A percentile compares a stretch with the other conserved stretches of the same genome.
phyloP scores from a whole-genome alignment of 1,139 yeast genomes.

The Candida anutae region DNA sequence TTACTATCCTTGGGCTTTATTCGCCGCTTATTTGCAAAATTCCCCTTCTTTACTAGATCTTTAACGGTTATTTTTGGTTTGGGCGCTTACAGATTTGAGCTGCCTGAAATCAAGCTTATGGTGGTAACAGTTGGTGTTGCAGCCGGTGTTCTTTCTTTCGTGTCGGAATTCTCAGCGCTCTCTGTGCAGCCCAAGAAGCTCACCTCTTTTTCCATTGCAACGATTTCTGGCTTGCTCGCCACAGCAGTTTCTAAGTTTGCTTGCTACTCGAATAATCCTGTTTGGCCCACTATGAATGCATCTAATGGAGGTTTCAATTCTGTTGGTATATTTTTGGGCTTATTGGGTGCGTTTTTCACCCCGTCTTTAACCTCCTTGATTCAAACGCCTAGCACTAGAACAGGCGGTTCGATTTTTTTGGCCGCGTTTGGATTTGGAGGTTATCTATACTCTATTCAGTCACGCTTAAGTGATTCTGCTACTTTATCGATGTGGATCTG shows the following conservation, averaged over 20 bases:
- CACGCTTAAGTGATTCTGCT: slow-evolving; percentile 75
- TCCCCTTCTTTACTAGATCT: slow-evolving; percentile 44
- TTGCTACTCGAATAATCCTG: slow-evolving; percentile 79
- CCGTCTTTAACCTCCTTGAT: slow-evolving; percentile 10
- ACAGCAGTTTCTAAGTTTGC: slow-evolving; percentile 72
- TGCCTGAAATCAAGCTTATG: slow-evolving; percentile 64
- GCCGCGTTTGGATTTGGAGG: slow-evolving; percentile 75
- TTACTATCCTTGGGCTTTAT: slow-evolving; percentile 50
- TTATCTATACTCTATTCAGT: slow-evolving; percentile 61
- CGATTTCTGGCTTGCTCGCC: slow-evolving; percentile 62
- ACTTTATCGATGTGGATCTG: slow-evolving; percentile 86
- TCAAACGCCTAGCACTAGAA: slow-evolving; percentile 6
- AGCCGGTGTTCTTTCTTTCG: slow-evolving; percentile 55
- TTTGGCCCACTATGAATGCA: slow-evolving; percentile 91
- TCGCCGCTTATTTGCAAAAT: slow-evolving; percentile 25
- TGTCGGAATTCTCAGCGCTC: slow-evolving; percentile 48
- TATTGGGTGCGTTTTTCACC: slow-evolving; percentile 54
- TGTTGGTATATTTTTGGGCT: slow-evolving; percentile 60
- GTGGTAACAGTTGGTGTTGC: slow-evolving; percentile 60
- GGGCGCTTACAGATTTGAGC: slow-evolving; percentile 61
- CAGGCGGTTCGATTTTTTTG: slow-evolving; percentile 35
- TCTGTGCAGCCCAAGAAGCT: slow-evolving; percentile 35
- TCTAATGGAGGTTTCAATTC: slow-evolving; percentile 82
- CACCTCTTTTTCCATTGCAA: slow-evolving; percentile 51
- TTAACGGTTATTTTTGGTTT: slow-evolving; percentile 62